These are phyloP conservation scores for Aspergillus campestris DNA, from an alignment of 495 filamentous ascomycete species.

Conservation along the genomic window DNA sequence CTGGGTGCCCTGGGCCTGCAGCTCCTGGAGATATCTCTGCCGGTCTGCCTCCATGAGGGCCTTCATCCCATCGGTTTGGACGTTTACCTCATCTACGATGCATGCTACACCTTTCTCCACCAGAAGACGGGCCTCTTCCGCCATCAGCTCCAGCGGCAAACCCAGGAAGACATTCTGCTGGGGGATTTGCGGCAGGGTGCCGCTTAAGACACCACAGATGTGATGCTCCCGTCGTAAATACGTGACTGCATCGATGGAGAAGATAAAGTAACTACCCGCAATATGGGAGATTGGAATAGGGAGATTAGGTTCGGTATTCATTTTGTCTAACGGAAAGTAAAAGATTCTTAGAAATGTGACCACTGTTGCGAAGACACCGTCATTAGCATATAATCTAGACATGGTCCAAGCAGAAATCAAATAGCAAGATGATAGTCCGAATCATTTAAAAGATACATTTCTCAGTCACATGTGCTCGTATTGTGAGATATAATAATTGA, in stretches of 20 bases:
- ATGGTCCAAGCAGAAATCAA: conserved; percentile 2
- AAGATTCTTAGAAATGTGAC: background rate
- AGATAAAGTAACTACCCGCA: conserved; percentile 75
- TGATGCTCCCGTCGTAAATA: conserved; percentile 72
- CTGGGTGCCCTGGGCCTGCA: conserved; percentile 40
- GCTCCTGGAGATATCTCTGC: conserved; percentile 32
- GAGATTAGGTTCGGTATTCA: conserved; percentile 33
- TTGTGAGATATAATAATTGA: conserved; percentile 35
- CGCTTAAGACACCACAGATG: conserved; percentile 81
- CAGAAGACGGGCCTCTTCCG: conserved; percentile 78
- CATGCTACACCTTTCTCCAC: conserved; percentile 73
- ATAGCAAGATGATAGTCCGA: conserved; percentile 6
- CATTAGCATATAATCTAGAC: background rate
- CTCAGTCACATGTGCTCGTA: conserved; percentile 41
- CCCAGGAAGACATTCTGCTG: conserved; percentile 94
- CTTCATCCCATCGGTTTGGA: conserved; percentile 54
- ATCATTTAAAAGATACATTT: conserved; percentile 42
- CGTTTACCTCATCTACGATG: conserved; percentile 65
- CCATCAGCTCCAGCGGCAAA: conserved; percentile 79
- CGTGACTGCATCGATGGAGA: conserved; percentile 74
- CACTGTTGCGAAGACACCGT: conserved; percentile 2
- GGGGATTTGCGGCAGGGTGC: conserved; percentile 80
- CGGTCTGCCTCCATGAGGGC: conserved; percentile 49
- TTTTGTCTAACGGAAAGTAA: conserved; percentile 12
- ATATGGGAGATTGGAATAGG: conserved; percentile 79